Evolutionary conservation across 495 filamentous ascomycete genomes (phyloP).

Genomic region (Durotheca rogersii): DNA sequence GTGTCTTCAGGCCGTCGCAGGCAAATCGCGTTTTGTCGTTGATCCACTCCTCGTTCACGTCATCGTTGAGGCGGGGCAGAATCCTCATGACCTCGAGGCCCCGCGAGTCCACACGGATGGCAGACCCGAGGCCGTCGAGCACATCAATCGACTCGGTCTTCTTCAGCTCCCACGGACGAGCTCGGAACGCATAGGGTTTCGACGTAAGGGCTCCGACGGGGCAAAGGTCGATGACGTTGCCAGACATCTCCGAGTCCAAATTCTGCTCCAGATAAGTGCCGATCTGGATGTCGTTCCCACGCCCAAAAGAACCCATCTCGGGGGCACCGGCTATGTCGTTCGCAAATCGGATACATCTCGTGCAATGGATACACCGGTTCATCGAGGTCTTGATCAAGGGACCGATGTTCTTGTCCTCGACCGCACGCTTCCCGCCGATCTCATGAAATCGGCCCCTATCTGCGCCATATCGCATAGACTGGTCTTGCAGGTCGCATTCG

Average conservation of each 20-base stretch:
- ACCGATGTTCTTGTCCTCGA: slow-evolving; percentile 99
- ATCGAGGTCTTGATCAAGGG: slow-evolving; percentile 99
- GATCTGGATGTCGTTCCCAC: slow-evolving; percentile 96
- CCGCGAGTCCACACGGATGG: slow-evolving; percentile 87
- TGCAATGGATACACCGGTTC: slow-evolving; percentile 99
- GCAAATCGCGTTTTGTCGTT: slow-evolving; percentile 97
- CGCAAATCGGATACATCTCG: slow-evolving; percentile 93
- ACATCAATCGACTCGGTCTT: slow-evolving; percentile 93
- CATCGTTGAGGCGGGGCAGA: slow-evolving; percentile 88
- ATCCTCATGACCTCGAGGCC: slow-evolving; percentile 97
- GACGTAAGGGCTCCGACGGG: slow-evolving; percentile 94
- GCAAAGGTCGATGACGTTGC: slow-evolving; percentile 96
- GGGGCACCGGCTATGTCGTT: slow-evolving; percentile 96
- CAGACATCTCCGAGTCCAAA: slow-evolving; percentile 89
- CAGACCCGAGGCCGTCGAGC: slow-evolving; percentile 87
- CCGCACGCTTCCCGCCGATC: slow-evolving; percentile 87
- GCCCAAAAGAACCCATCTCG: slow-evolving; percentile 88
- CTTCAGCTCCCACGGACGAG: slow-evolving; percentile 93
- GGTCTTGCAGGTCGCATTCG: slow-evolving; percentile 97
- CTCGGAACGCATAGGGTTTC: slow-evolving; percentile 96
- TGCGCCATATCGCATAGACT: slow-evolving; percentile 97
- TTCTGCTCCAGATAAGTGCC: slow-evolving; percentile 94
- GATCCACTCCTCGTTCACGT: slow-evolving; percentile 99
- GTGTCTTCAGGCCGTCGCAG: slow-evolving; percentile 94
- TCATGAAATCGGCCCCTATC: slow-evolving; percentile 97